Evolutionary conservation across 345 rosid genomes (phyloP), one percentile per base, ranked within the genome.

Genomic region (Toxicodendron radicans): DNA sequence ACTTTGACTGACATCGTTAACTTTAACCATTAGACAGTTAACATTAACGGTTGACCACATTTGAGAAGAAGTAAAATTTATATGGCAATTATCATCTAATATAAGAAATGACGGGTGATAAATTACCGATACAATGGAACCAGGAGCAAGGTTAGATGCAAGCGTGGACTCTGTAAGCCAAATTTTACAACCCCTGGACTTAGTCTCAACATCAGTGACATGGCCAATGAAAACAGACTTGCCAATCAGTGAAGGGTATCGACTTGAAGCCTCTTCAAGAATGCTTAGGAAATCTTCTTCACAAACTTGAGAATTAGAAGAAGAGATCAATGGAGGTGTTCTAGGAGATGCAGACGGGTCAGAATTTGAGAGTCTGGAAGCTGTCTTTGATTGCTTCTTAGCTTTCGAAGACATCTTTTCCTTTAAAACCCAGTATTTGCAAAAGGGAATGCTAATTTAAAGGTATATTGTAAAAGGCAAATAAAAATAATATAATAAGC

Each of bases 121-220:
- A 69, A 66, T 75, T 87, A 93, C 96, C 90, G 98, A 91, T 0
- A 95, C 97, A 61, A 79, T 64, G 10, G 97, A 88, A 51, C 93
- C 98, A 58, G 98, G 94, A 27, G 76, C 53, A 23, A 91, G 70
- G 11, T 90, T 87, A 63, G 87, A 83, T 66, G 91, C 80, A 56
- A 89, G 85, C 97, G 91, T 87, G 38, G 84, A 63, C 80, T 95
- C 94, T 1, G 98, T 90, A 41, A 95, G 66, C 99, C 98, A 93
- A 76, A 95, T 75, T 81, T 80, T 90, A 66, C 85, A 89, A 68
- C 89, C 90, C 82, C 81, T 80, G 16, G 83, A 81, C 13, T 80
- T 84, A 0, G 83, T 35, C 12, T 76, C 89, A 12, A 83, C 84
- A 68, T 85, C 87, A 10, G 75, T 64, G 54, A 95, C 68, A 57